Evolutionary conservation across 1,139 yeast genomes (phyloP).

Genomic region (Magnusiomyces fungicola): DNA sequence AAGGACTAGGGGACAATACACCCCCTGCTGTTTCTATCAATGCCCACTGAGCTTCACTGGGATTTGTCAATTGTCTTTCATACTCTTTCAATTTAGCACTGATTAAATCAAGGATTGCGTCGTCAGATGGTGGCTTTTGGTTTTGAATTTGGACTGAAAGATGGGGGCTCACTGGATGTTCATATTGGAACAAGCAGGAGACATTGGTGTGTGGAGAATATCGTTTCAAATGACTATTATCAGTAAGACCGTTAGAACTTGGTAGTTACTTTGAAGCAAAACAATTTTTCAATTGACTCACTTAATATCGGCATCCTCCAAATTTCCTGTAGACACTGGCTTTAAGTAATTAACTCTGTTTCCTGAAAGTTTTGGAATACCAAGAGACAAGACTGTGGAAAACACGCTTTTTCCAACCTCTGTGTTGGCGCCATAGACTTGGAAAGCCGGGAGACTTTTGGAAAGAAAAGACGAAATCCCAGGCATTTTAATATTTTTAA

Average conservation of each 20-base stretch:
- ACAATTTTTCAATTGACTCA: neutral
- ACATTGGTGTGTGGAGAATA: slow-evolving; percentile 13
- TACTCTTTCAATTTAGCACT: neutral
- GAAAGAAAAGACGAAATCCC: slow-evolving; percentile 7
- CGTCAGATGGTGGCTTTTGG: slow-evolving; percentile 11
- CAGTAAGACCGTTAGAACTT: slow-evolving; percentile 13
- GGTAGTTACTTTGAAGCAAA: neutral
- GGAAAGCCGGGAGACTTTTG: slow-evolving; percentile 13
- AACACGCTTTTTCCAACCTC: slow-evolving; percentile 28
- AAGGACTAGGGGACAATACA: slow-evolving; percentile 25
- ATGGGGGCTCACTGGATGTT: slow-evolving; percentile 26
- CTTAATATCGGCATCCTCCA: slow-evolving; percentile 21
- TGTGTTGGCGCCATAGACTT: slow-evolving; percentile 39
- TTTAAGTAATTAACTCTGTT: slow-evolving; percentile 20
- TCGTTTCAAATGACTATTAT: slow-evolving; percentile 12
- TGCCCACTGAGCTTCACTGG: slow-evolving; percentile 15
- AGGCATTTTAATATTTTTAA: too few relatives aligned
- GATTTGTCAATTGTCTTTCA: neutral
- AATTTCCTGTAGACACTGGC: slow-evolving; percentile 27
- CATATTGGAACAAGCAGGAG: slow-evolving; percentile 20
- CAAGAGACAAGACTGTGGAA: slow-evolving; percentile 20
- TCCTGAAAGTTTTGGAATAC: neutral
- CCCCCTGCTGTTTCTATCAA: slow-evolving; percentile 29
- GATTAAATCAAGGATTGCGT: slow-evolving; percentile 5
- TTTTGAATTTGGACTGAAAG: slow-evolving; percentile 19